A percentile compares a stretch with the other conserved stretches of the same genome.
These are phyloP conservation scores for Xylariaceae sp. DNA, from an alignment of 2,329 filamentous ascomycete genomes.

Conservation along the genomic window DNA sequence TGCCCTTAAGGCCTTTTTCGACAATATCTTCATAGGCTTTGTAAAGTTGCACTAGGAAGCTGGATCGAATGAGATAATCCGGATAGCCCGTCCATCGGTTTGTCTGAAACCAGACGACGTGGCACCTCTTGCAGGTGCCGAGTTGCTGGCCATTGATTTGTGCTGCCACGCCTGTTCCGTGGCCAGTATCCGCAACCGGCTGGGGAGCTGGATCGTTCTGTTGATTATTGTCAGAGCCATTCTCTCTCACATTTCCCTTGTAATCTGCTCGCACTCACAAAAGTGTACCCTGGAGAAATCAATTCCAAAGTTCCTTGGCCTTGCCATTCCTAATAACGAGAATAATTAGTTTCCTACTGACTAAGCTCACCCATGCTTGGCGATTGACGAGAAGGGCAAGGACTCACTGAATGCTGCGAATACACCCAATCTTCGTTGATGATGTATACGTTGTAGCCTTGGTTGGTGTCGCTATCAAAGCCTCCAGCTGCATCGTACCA, in stretches of 20 bases:
- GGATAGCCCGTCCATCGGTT: not conserved
- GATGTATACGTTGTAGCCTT: not conserved
- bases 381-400: not conserved
- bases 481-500: not conserved
- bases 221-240: not conserved
- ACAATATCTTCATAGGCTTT: not conserved
- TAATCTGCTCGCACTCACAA: not conserved
- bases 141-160: not conserved
- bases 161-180: not conserved
- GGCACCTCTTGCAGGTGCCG: not conserved
- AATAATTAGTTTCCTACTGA: not conserved
- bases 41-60: not conserved
- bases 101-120: not conserved
- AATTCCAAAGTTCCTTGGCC: not conserved
- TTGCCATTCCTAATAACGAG: not conserved
- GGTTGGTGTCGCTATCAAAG: not conserved
- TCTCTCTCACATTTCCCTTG: too few species aligned
- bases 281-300: not conserved
- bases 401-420: not conserved
- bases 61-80: not conserved
- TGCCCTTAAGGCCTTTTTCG: not conserved
- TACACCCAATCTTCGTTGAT: not conserved
- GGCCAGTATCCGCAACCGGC: not conserved
- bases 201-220: not conserved
- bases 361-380: not conserved